Conservation (phyloP, 2,329 filamentous ascomycete species). For the Tolypocladium tropicale region DNA sequence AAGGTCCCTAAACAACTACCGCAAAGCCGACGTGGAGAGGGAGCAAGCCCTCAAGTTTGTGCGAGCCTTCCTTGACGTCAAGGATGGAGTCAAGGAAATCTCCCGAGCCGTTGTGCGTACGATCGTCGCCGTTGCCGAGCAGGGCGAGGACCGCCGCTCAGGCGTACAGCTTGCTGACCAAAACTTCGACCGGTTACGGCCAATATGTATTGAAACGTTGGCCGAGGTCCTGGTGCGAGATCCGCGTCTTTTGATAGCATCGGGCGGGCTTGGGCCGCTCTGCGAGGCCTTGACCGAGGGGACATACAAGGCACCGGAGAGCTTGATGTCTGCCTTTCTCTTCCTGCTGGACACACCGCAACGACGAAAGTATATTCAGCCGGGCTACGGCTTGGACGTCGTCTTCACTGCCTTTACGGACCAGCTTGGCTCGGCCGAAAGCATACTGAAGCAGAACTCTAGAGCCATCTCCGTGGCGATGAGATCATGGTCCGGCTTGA, state of each 20-base stretch:
- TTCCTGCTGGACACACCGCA: conserved; percentile 81
- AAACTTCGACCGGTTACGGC: conserved; percentile 71
- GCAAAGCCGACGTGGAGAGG: conserved; percentile 91
- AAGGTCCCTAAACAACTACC: conserved; percentile 83
- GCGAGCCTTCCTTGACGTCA: conserved; percentile 88
- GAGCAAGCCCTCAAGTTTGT: conserved; percentile 97
- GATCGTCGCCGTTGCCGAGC: conserved; percentile 82
- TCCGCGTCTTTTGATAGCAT: conserved; percentile 67
- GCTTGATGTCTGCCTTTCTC: conserved; percentile 75
- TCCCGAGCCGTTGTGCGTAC: conserved; percentile 81
- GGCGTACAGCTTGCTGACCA: conserved; percentile 60
- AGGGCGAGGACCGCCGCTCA: conserved; percentile 75
- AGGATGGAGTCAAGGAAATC: conserved; percentile 80
- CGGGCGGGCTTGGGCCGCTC: conserved; percentile 76
- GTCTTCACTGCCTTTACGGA: conserved; percentile 92
- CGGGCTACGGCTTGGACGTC: conserved; percentile 81
- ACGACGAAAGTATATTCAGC: conserved; percentile 70
- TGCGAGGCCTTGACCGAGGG: conserved; percentile 89
- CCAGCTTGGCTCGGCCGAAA: conserved; percentile 51
- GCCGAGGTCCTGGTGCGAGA: conserved; percentile 86
- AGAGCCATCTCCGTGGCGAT: conserved; percentile 87
- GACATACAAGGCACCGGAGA: conserved; percentile 85
- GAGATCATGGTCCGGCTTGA: conserved; percentile 87
- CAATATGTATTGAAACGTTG: conserved; percentile 86
- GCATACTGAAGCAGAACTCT: conserved; percentile 69